A percentile compares a stretch with the other conserved stretches of the same genome.
Conservation (phyloP, 768 basidiomycete genomes). For the Leccinum fibrillosum region DNA sequence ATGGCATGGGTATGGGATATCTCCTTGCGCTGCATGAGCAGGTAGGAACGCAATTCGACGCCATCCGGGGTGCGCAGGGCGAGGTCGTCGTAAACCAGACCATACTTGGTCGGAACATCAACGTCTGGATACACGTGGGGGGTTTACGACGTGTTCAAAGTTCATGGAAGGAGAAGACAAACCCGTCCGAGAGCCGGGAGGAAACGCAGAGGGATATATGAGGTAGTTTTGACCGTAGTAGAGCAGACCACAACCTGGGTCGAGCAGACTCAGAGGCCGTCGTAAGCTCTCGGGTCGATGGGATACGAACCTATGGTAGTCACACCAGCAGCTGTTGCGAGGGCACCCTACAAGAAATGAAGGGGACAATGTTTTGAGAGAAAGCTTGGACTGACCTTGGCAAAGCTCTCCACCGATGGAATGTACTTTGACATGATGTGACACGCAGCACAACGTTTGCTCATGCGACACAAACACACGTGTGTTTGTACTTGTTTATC, state of each 20-base stretch:
- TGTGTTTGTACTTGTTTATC: slow-evolving; percentile 13
- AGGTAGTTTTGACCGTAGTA: slow-evolving; percentile 86
- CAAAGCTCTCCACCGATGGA: slow-evolving; percentile 43
- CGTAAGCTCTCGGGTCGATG: background rate
- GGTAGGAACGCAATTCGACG: slow-evolving; percentile 69
- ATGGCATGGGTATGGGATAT: slow-evolving; percentile 35
- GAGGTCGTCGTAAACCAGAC: slow-evolving; percentile 73
- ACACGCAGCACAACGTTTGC: background rate
- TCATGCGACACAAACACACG: background rate
- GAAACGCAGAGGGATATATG: slow-evolving; percentile 85
- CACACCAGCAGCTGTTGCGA: slow-evolving; percentile 55
- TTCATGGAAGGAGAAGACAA: slow-evolving; percentile 12
- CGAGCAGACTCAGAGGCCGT: background rate
- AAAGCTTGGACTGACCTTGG: slow-evolving; percentile 33
- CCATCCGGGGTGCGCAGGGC: slow-evolving; percentile 70
- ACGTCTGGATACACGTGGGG: slow-evolving; percentile 49
- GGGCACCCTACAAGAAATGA: slow-evolving; percentile 38
- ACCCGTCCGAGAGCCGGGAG: slow-evolving; percentile 80
- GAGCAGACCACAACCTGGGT: slow-evolving; percentile 64
- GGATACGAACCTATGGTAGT: slow-evolving; percentile 48
- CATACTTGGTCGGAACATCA: slow-evolving; percentile 62
- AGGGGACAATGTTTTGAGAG: background rate
- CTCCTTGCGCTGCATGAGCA: slow-evolving; percentile 64
- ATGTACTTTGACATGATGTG: slow-evolving; percentile 36
- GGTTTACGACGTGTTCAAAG: background rate